A percentile compares a stretch with the other conserved stretches of the same genome.
Conservation (phyloP, 192 early-diverging fungal species). For the Coemansia sp. region DNA sequence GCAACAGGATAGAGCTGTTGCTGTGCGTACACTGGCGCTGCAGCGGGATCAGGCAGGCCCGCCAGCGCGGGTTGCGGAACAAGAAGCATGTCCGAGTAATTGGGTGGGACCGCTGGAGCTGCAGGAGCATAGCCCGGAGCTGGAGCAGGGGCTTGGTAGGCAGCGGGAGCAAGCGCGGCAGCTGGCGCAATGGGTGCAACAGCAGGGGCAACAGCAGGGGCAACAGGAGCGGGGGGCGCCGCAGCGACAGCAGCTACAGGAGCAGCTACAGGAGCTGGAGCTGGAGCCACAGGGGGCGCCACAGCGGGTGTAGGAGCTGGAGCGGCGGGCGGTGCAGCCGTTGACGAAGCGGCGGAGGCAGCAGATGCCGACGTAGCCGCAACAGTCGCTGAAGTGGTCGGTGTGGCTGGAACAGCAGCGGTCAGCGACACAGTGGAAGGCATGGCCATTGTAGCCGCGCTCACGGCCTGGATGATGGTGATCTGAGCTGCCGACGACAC, state of each 20-base stretch:
- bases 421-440: neutral
- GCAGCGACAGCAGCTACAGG: constrained; percentile 5
- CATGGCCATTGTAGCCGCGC: neutral
- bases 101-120: constrained; percentile 11
- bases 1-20: constrained; percentile 39
- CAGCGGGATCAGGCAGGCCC: constrained; percentile 2
- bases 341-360: constrained; percentile 3
- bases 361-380: neutral
- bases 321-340: constrained; percentile 7
- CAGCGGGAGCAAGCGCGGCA: constrained; percentile 5
- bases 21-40: constrained; percentile 24
- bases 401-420: constrained; percentile 11
- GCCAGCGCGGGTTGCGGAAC: constrained; percentile 19
- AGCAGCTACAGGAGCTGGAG: neutral
- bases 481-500: constrained; percentile 12
- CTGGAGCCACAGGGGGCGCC: constrained; percentile 1
- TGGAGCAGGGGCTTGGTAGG: neutral
- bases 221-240: neutral
- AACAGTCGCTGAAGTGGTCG: neutral
- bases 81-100: constrained; percentile 14
- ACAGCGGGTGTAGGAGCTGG: neutral
- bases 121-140: neutral
- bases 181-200: constrained; percentile 2
- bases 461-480: constrained; percentile 22
- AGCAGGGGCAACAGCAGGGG: neutral